phyloP scores from a whole-genome alignment of 2,329 filamentous ascomycete species.

The Aspergillus latus region DNA sequence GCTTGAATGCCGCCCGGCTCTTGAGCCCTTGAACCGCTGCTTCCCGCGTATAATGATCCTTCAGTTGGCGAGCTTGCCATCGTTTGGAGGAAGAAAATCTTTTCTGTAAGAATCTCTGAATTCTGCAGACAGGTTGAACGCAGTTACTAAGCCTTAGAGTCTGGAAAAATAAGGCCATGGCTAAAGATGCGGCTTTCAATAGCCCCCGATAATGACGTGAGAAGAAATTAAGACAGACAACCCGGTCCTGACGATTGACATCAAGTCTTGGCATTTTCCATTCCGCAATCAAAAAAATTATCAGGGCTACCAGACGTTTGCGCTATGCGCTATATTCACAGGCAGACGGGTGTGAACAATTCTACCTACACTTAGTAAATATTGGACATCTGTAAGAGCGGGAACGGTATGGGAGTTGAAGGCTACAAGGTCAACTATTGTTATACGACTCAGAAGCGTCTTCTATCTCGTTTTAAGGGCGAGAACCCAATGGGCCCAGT shows the following conservation, averaged over 20 bases:
- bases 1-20: conserved; percentile 89
- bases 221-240: too few relatives aligned
- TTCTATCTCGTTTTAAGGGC: conserved; percentile 69
- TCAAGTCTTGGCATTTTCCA: too few relatives aligned
- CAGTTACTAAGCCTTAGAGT: neutral
- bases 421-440: neutral
- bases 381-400: neutral
- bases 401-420: neutral
- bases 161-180: neutral
- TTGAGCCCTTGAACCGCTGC: conserved; percentile 80
- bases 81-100: conserved; percentile 61
- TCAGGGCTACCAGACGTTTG: too few relatives aligned
- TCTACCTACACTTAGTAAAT: too few relatives aligned
- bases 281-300: too few relatives aligned
- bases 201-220: too few relatives aligned
- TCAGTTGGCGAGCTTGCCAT: conserved; percentile 79
- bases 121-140: conserved; percentile 14
- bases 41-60: conserved; percentile 69
- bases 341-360: too few relatives aligned
- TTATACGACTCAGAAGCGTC: conserved; percentile 28
- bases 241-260: too few relatives aligned
- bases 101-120: conserved; percentile 25
- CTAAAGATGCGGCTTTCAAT: too few relatives aligned
- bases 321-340: too few relatives aligned
- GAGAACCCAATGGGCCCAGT: conserved; percentile 63